These are phyloP conservation scores for Paraconiothyrium sp. DNA, from an alignment of 2,329 filamentous ascomycete species.

Conservation along the genomic window DNA sequence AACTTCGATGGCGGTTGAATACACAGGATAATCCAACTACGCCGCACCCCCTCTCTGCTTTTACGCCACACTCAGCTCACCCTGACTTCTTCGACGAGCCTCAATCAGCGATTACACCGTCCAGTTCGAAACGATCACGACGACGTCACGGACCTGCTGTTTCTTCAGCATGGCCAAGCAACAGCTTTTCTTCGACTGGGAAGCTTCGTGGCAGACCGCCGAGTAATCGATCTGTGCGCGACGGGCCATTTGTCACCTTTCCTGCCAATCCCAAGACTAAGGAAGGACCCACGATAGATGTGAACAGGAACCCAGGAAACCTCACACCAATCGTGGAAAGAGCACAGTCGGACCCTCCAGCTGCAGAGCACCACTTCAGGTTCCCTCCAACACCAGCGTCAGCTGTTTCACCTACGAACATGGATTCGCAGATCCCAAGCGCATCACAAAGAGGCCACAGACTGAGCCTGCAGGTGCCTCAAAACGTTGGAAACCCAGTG, in stretches of 20 bases:
- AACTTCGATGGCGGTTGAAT: slow-evolving; percentile 61
- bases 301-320: slow-evolving; percentile 52
- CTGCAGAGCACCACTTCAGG: slow-evolving; percentile 46
- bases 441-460: slow-evolving; percentile 57
- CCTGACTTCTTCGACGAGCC: slow-evolving; percentile 68
- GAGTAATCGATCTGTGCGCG: slow-evolving; percentile 71
- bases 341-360: slow-evolving; percentile 52
- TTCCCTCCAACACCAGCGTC: slow-evolving; percentile 53
- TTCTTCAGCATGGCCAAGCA: slow-evolving; percentile 87
- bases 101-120: slow-evolving; percentile 77
- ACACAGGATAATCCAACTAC: slow-evolving; percentile 70
- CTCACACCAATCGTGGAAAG: slow-evolving; percentile 56
- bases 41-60: slow-evolving; percentile 80
- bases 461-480: slow-evolving; percentile 70
- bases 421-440: slow-evolving; percentile 34
- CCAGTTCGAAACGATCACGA: slow-evolving; percentile 57
- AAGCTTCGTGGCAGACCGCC: slow-evolving; percentile 84
- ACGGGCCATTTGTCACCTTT: slow-evolving; percentile 75
- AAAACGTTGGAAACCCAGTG: slow-evolving; percentile 68
- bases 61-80: slow-evolving; percentile 70
- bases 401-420: slow-evolving; percentile 43
- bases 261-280: slow-evolving; percentile 67
- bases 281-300: slow-evolving; percentile 58
- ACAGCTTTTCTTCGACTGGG: slow-evolving; percentile 67
- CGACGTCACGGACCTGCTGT: slow-evolving; percentile 84